Evolutionary conservation across 805 yeast species (phyloP).

Genomic region (Sugiyamaella lignohabitans): DNA sequence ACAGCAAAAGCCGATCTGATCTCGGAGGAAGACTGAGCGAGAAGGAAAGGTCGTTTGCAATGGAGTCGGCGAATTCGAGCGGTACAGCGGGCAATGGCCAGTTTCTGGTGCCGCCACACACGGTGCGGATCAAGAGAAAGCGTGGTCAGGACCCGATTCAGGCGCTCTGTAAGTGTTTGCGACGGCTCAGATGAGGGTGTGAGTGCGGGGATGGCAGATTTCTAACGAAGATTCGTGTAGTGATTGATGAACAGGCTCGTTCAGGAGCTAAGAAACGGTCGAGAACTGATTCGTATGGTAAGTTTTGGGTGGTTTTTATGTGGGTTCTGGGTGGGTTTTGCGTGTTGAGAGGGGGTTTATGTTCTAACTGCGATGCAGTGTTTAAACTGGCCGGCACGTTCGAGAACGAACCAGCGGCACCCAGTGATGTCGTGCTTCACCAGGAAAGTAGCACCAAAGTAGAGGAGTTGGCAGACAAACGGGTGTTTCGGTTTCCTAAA

Average conservation of each 20-base stretch:
- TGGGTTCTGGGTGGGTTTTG: too few species aligned
- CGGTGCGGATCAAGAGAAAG: conserved; percentile 79
- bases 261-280: conserved; percentile 18
- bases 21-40: too few species aligned
- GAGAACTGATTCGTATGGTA: conserved; percentile 20
- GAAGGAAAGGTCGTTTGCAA: too few species aligned
- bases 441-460: conserved; percentile 3
- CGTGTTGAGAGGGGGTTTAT: too few species aligned
- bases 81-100: too few species aligned
- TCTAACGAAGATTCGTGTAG: conserved; percentile 3
- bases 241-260: conserved; percentile 10
- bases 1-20: too few species aligned
- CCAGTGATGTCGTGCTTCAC: conserved; percentile 17
- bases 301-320: too few species aligned
- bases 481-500: conserved; percentile 10
- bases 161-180: conserved; percentile 51
- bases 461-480: conserved; percentile 8
- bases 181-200: not conserved
- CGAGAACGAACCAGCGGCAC: conserved; percentile 21
- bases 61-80: too few species aligned
- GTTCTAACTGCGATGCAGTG: conserved; percentile 12
- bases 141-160: conserved; percentile 84
- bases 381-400: conserved; percentile 27
- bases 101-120: conserved; percentile 50
- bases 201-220: too few species aligned